A percentile compares a stretch with the other conserved stretches of the same genome.
Conservation (phyloP, 2,329 filamentous ascomycete genomes). For the Aspergillus vadensis region DNA sequence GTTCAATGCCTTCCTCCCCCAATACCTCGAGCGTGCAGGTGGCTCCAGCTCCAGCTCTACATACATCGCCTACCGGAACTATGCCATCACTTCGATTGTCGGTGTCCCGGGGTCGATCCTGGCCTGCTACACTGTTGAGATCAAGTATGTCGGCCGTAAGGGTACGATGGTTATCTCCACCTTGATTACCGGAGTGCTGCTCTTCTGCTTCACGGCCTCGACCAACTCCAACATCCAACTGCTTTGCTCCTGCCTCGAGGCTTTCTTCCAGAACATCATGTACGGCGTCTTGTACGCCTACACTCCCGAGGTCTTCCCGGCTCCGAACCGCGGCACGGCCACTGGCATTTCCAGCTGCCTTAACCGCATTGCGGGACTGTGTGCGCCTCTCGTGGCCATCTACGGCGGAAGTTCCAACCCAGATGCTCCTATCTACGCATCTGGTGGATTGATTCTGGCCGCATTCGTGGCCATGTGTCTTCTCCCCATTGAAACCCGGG, state of each 20-base stretch:
- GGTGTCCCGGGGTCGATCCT: constrained; percentile 77
- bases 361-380: constrained; percentile 48
- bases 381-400: constrained; percentile 49
- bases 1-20: constrained; percentile 88
- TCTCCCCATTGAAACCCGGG: constrained; percentile 51
- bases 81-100: constrained; percentile 74
- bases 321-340: constrained; percentile 57
- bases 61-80: constrained; percentile 68
- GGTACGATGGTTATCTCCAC: constrained; percentile 58
- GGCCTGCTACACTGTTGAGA: constrained; percentile 71
- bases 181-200: constrained; percentile 54
- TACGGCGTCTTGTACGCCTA: constrained; percentile 61
- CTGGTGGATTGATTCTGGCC: constrained; percentile 47
- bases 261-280: constrained; percentile 60
- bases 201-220: constrained; percentile 58
- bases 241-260: constrained; percentile 55
- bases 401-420: constrained; percentile 41
- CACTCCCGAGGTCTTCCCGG: constrained; percentile 62
- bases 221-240: constrained; percentile 53
- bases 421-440: constrained; percentile 49
- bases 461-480: constrained; percentile 49
- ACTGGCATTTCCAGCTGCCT: constrained; percentile 52
- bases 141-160: constrained; percentile 64
- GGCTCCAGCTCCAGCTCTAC: constrained; percentile 39
- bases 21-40: constrained; percentile 70